A percentile compares a stretch with the other conserved stretches of the same genome.
phyloP scores from a whole-genome alignment of 129 eudicot genomes.

The Centella asiatica region DNA sequence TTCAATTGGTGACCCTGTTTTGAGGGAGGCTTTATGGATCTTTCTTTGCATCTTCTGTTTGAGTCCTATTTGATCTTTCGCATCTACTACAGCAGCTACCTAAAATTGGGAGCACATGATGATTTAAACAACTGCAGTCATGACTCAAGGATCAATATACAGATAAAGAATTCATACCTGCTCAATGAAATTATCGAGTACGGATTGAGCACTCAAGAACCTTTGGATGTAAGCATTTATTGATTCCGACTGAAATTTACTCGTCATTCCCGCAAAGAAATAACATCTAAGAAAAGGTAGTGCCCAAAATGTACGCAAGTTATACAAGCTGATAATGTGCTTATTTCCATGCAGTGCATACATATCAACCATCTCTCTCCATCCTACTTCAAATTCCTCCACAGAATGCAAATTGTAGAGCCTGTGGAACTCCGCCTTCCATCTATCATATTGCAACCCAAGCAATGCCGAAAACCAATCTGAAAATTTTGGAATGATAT shows the following conservation, averaged over 20 bases:
- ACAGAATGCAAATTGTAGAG: slow-evolving; percentile 50
- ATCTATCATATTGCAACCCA: slow-evolving; percentile 62
- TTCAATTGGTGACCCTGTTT: slow-evolving; percentile 88
- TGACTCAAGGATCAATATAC: not conserved
- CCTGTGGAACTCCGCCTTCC: slow-evolving; percentile 73
- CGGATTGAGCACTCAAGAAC: slow-evolving; percentile 61
- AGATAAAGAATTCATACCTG: slow-evolving; percentile 37
- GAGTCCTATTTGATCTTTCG: slow-evolving; percentile 41
- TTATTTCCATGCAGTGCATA: slow-evolving; percentile 69
- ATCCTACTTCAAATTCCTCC: slow-evolving; percentile 71
- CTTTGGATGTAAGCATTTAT: slow-evolving; percentile 63
- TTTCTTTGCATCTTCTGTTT: slow-evolving; percentile 45
- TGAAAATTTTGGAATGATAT: slow-evolving; percentile 61
- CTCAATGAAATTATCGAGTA: slow-evolving; percentile 53
- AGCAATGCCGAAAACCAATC: slow-evolving; percentile 74
- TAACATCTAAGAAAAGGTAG: slow-evolving; percentile 58
- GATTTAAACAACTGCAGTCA: not conserved
- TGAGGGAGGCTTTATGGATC: slow-evolving; percentile 42
- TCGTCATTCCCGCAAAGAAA: slow-evolving; percentile 78
- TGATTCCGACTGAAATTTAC: slow-evolving; percentile 50
- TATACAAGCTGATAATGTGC: slow-evolving; percentile 73
- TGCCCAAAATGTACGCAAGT: slow-evolving; percentile 72
- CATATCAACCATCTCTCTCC: slow-evolving; percentile 70
- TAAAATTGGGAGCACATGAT: slow-evolving; percentile 24
- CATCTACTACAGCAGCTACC: slow-evolving; percentile 52